These are phyloP conservation scores for Phytopythium oedochilum DNA, from an alignment of 352 stramenopile genomes.

Conservation along the genomic window DNA sequence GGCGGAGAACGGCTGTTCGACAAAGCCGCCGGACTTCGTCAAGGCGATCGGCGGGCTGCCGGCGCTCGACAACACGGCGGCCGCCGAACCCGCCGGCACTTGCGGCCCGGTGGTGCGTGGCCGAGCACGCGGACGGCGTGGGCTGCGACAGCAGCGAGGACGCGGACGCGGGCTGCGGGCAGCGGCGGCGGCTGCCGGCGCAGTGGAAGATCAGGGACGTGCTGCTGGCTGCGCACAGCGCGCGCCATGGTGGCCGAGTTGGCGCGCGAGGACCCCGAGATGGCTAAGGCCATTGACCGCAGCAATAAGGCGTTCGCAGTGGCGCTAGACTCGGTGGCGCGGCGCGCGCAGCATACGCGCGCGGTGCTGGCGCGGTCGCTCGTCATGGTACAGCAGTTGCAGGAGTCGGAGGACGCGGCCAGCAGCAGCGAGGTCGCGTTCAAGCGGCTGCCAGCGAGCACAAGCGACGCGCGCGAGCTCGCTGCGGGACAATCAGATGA, in stretches of 20 bases:
- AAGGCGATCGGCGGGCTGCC: no score
- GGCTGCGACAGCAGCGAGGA: conserved; percentile 20
- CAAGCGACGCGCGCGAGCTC: conserved; percentile 45
- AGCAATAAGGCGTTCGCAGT: conserved; percentile 28
- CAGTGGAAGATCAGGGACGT: conserved; percentile 64
- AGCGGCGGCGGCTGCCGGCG: conserved; percentile 11
- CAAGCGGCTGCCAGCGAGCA: no score
- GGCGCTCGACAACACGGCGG: no score
- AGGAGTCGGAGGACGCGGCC: conserved; percentile 22
- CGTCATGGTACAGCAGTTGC: conserved; percentile 44
- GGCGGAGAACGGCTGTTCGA: no score
- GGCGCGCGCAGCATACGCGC: conserved; percentile 34
- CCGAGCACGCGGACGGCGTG: conserved; percentile 3
- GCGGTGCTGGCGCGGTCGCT: conserved; percentile 27
- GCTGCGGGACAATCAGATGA: conserved; percentile 50
- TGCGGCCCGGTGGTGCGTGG: no score
- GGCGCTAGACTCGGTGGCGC: conserved; percentile 24
- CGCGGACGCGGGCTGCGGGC: conserved; percentile 6
- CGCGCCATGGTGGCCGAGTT: conserved; percentile 54
- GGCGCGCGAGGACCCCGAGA: conserved; percentile 35
- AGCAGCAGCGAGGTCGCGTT: neutral
- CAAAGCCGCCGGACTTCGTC: no score
- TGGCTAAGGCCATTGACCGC: conserved; percentile 29
- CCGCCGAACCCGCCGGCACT: no score
- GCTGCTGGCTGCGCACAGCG: conserved; percentile 43